Percentiles rank a stretch among this genome's conserved stretches.
phyloP scores from a whole-genome alignment of 108 stramenopile species.

The Cyclotella sp. region DNA sequence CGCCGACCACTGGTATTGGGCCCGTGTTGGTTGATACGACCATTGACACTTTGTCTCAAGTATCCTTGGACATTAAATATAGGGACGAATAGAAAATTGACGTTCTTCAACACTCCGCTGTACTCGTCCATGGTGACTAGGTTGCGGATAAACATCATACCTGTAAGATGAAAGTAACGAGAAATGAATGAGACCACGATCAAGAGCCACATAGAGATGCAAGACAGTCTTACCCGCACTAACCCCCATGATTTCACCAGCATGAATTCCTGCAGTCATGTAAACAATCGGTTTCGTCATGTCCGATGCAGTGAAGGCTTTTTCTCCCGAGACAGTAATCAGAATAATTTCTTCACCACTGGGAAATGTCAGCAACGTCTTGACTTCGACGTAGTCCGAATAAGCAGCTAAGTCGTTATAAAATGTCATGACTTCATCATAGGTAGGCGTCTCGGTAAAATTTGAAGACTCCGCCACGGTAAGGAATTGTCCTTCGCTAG shows the following conservation, averaged over 20 bases:
- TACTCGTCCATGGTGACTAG: slow-evolving; percentile 4
- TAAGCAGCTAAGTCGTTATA: not conserved
- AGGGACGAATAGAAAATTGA: slow-evolving; percentile 7
- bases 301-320: not conserved
- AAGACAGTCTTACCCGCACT: too few relatives aligned
- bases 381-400: not conserved
- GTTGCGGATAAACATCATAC: slow-evolving; percentile 10
- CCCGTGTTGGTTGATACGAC: slow-evolving; percentile 4
- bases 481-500: not conserved
- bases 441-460: slow-evolving; percentile 7
- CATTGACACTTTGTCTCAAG: not conserved
- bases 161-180: too few relatives aligned
- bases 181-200: too few relatives aligned
- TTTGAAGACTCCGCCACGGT: not conserved
- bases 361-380: not conserved
- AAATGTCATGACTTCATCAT: slow-evolving; percentile 2
- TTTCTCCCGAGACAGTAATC: slow-evolving; percentile 3
- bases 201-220: too few relatives aligned
- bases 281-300: slow-evolving; percentile 14
- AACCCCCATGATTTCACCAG: not conserved
- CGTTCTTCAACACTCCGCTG: not conserved
- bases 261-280: slow-evolving; percentile 8
- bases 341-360: not conserved
- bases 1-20: not conserved
- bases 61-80: slow-evolving; percentile 4